Evolutionary conservation across 1,284 basidiomycete genomes (phyloP).

Genomic region (Malassezia psittaci): DNA sequence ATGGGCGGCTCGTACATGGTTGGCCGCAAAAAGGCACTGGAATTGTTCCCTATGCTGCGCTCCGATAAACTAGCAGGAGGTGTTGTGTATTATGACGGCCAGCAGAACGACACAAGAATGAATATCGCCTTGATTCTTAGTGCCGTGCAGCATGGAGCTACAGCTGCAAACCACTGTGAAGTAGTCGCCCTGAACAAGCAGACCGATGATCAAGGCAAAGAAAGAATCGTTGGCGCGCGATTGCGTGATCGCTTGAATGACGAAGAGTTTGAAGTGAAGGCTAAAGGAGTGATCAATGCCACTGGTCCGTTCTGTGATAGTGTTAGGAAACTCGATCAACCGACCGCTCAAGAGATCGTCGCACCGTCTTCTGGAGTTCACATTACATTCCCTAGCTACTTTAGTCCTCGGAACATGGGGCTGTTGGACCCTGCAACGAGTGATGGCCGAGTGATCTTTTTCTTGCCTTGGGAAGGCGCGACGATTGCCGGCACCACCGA

Average conservation of each 20-base stretch:
- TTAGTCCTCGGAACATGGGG: constrained; percentile 88
- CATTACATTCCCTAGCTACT: constrained; percentile 94
- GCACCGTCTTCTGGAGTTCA: constrained; percentile 86
- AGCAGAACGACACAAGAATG: constrained; percentile 98
- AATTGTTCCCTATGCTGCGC: constrained; percentile 94
- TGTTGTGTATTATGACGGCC: constrained; percentile 93
- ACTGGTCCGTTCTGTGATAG: constrained; percentile 89
- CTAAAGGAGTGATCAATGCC: constrained; percentile 89
- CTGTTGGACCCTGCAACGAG: constrained; percentile 88
- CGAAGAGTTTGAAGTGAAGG: constrained; percentile 68
- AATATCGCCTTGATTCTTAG: constrained; percentile 79
- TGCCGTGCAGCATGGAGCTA: constrained; percentile 83
- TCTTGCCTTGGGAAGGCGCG: constrained; percentile 96
- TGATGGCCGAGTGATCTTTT: constrained; percentile 95
- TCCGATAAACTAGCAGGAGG: constrained; percentile 83
- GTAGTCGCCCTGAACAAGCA: constrained; percentile 68
- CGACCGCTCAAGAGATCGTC: constrained; percentile 71
- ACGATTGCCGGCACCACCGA: constrained; percentile 97
- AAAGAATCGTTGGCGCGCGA: constrained; percentile 64
- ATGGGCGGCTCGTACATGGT: constrained; percentile 93
- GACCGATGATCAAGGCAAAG: constrained; percentile 50
- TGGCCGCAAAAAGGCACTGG: constrained; percentile 73
- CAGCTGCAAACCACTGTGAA: constrained; percentile 79
- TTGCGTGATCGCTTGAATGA: constrained; percentile 76
- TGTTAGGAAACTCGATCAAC: constrained; percentile 75